Conservation (phyloP, 2,329 filamentous ascomycete genomes). For the Pseudocercospora fijiensis region DNA sequence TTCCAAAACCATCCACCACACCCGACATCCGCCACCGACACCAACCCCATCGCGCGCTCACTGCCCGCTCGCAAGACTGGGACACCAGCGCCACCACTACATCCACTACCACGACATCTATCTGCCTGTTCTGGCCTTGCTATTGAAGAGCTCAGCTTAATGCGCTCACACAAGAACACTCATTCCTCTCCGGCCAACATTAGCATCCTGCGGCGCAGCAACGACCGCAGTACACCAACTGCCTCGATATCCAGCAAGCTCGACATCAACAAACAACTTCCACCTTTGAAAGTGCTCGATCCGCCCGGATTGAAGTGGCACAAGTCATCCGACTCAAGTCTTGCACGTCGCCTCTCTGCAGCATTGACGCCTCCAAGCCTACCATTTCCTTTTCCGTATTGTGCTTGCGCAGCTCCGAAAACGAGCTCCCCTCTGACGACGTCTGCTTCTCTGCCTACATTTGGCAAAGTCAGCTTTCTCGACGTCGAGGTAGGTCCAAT, state of each 20-base stretch:
- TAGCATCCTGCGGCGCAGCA: slow-evolving; percentile 30
- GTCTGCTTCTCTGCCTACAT: not conserved
- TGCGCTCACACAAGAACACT: not conserved
- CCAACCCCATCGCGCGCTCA: not conserved
- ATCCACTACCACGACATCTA: not conserved
- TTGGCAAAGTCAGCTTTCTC: not conserved
- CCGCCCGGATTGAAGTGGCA: slow-evolving; percentile 1
- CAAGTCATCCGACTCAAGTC: not conserved
- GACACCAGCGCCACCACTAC: not conserved
- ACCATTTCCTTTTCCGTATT: not conserved
- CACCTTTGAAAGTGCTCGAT: not conserved
- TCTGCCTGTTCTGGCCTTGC: not conserved
- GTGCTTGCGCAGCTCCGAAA: not conserved
- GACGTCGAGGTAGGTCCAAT: not conserved
- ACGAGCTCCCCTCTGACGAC: not conserved
- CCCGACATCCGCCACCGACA: not conserved
- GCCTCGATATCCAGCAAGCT: slow-evolving; percentile 41
- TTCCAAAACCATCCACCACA: not conserved
- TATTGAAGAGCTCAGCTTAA: slow-evolving; percentile 1
- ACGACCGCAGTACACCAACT: slow-evolving; percentile 43
- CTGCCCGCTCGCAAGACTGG: not conserved
- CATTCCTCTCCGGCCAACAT: not conserved
- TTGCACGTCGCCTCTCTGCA: not conserved
- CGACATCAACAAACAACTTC: slow-evolving; percentile 37
- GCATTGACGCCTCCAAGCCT: not conserved